Conservation (phyloP, 2,329 filamentous ascomycete species). For the Fusarium xyrophilum region DNA sequence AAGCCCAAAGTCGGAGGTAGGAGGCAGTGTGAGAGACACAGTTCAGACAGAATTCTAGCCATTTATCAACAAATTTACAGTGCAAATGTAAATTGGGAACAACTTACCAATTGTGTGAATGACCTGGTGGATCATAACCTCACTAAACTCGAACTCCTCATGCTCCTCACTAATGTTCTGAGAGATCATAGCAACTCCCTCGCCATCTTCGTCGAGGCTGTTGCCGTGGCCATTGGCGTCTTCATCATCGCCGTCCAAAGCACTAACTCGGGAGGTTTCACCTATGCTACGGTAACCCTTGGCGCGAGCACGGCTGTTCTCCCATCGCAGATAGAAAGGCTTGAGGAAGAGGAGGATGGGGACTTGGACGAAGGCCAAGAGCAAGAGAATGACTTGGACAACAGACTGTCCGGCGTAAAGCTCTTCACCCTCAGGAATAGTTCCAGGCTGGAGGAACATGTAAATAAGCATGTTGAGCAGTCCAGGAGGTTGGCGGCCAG, state of each 20-base stretch:
- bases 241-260: slow-evolving; percentile 82
- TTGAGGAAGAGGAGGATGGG: slow-evolving; percentile 93
- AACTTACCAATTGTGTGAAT: slow-evolving; percentile 95
- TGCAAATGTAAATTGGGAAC: not conserved
- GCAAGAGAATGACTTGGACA: slow-evolving; percentile 79
- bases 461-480: slow-evolving; percentile 99
- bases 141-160: slow-evolving; percentile 96
- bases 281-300: slow-evolving; percentile 93
- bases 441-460: slow-evolving; percentile 95
- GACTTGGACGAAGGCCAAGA: slow-evolving; percentile 85
- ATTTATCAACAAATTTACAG: slow-evolving; percentile 40
- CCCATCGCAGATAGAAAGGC: slow-evolving; percentile 91
- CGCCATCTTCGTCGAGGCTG: slow-evolving; percentile 70
- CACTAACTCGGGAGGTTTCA: slow-evolving; percentile 85
- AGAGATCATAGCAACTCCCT: slow-evolving; percentile 86
- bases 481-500: slow-evolving; percentile 75
- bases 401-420: slow-evolving; percentile 79
- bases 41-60: slow-evolving; percentile 93
- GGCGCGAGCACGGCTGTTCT: slow-evolving; percentile 88
- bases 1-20: slow-evolving; percentile 96
- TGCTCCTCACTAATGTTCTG: slow-evolving; percentile 86
- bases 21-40: slow-evolving; percentile 99
- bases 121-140: slow-evolving; percentile 98
- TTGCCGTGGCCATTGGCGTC: slow-evolving; percentile 64
- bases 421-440: slow-evolving; percentile 62